Evolutionary conservation across 306 rosid genomes (phyloP).

Genomic region (Acacia confusa): DNA sequence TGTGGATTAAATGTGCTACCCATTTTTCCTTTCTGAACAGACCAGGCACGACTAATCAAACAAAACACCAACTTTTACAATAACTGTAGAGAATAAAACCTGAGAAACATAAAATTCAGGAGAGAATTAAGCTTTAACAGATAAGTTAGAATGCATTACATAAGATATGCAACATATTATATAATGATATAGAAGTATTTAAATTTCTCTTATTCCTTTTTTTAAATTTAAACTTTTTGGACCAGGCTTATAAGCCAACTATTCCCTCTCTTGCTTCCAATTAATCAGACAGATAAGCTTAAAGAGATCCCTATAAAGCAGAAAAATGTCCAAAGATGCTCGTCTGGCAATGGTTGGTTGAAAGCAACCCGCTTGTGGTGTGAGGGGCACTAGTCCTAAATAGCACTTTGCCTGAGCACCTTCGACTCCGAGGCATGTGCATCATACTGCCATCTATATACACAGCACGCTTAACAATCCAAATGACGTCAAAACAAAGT

Average conservation of each 20-base stretch:
- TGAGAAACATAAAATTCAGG: background rate
- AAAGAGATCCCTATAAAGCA: background rate
- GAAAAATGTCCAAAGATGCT: background rate
- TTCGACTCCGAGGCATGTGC: background rate
- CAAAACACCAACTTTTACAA: conserved; percentile 21
- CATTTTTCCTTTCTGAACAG: conserved; percentile 36
- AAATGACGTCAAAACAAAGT: background rate
- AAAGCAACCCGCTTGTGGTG: background rate
- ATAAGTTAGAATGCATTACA: background rate
- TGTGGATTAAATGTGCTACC: conserved; percentile 73
- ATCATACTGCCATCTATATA: background rate
- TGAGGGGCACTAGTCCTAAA: background rate
- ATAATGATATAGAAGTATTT: background rate
- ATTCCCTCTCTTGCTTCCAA: background rate
- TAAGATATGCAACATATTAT: background rate
- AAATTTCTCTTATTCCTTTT: background rate
- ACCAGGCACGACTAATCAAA: conserved; percentile 20
- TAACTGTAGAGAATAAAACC: conserved; percentile 28
- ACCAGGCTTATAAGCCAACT: background rate
- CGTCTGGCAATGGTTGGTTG: background rate
- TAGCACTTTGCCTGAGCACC: background rate
- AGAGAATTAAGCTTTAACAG: background rate
- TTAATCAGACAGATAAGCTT: background rate
- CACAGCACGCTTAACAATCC: background rate
- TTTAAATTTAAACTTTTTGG: background rate